Base-by-base conservation (phyloP, 2,329 filamentous ascomycete genomes). In the Helotiales sp. region DNA sequence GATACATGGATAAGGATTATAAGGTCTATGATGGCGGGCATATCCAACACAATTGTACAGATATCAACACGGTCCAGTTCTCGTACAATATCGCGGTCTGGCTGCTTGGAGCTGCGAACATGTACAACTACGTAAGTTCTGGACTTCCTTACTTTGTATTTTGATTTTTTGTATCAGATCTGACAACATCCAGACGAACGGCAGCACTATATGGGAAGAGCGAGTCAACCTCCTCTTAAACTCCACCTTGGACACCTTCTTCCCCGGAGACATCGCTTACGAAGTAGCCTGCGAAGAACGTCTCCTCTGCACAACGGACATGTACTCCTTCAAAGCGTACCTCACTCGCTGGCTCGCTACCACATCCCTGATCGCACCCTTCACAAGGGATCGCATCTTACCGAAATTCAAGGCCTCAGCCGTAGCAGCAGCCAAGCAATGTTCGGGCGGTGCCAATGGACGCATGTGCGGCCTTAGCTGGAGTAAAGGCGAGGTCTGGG, bases 11-110 rank as follows among this genome's bases (percentile, higher is more conserved):
- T 65, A 69, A 74, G 0, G 76, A 82, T 3, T 88, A 81, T 75
- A 80, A 83, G 61, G 80, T 92, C n/a, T 85, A 80, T 71, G 90
- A 89, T 78, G 86, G 86, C 61, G 82, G 82, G 4, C 80, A 82
- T 37, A 78, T 80, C 57, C 76, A 78, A 64, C 64, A 70, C 40
- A 81, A 80, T 58, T 89, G 88, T 77, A 82, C 79, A 52, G 78
- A 81, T 54, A 79, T 85, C 71, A 86, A 90, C 76, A 78, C 79
- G 63, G 83, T 85, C 30, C 86, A 91, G 77, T 93, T 90, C 87
- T 85, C 86, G 2, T 92, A 91, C 80, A 92, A 92, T 77, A 83
- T 85, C 13, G 91, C 88, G 47, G 86, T 91, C 66, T 89, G 85
- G 78, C 78, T 93, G 61, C 84, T 89, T 70, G 81, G 82, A 26